Percentiles rank a stretch among this genome's conserved stretches.
Evolutionary conservation across 345 rosid genomes (phyloP).

Genomic region (Garcia nutans): DNA sequence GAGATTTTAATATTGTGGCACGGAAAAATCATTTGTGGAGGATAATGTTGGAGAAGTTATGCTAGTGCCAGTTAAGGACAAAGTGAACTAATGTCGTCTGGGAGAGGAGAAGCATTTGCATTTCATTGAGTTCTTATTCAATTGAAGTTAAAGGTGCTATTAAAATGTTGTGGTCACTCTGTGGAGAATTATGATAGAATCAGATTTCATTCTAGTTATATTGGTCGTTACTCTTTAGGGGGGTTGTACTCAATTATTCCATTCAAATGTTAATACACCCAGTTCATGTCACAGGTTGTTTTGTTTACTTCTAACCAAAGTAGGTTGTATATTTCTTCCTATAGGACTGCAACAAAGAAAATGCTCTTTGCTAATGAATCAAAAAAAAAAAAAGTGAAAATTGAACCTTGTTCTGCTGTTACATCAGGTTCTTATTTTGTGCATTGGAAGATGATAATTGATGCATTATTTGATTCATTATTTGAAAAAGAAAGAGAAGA

Average conservation of each 20-base stretch:
- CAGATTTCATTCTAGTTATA: not conserved
- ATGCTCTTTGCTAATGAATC: not conserved
- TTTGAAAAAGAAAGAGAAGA: not conserved
- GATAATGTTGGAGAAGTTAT: not conserved
- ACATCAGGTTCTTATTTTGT: no score
- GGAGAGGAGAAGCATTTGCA: not conserved
- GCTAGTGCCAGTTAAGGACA: not conserved
- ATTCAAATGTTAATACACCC: no score
- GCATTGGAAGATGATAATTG: no score
- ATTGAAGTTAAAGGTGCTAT: not conserved
- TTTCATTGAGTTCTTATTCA: not conserved
- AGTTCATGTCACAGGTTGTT: not conserved
- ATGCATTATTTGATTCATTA: not conserved
- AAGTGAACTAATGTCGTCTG: no score
- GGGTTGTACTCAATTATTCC: not conserved
- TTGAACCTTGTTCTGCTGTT: not conserved
- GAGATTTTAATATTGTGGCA: not conserved
- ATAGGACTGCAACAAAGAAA: not conserved
- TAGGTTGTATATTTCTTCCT: no score
- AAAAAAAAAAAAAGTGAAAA: not conserved
- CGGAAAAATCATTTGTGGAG: not conserved
- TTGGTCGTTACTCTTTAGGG: not conserved
- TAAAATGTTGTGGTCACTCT: no score
- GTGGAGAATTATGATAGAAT: no score
- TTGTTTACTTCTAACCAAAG: not conserved